Evolutionary conservation across 495 filamentous ascomycete species (phyloP).

Genomic region (Friedmanniomyces endolithicus): DNA sequence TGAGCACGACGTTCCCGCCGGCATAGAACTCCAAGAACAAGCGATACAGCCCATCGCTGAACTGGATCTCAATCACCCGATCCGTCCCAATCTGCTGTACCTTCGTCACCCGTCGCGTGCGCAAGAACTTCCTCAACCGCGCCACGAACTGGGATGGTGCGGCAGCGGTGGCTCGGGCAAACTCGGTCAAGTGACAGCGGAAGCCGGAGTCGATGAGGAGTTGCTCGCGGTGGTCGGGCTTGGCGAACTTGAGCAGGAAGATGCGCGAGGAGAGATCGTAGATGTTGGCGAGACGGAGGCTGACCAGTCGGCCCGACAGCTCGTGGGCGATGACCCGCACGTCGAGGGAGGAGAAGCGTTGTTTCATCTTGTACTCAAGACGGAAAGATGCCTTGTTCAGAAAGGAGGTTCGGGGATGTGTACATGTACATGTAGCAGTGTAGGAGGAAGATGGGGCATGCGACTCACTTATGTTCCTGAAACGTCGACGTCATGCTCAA

Average conservation of each 20-base stretch:
- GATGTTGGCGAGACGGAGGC: conserved; percentile 76
- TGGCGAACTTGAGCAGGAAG: conserved; percentile 84
- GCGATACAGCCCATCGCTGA: conserved; percentile 79
- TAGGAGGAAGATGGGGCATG: neutral
- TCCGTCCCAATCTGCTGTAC: conserved; percentile 84
- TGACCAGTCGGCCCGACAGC: conserved; percentile 60
- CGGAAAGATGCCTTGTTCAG: no score
- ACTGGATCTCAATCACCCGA: conserved; percentile 80
- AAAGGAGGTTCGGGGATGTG: no score
- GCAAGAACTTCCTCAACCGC: conserved; percentile 72
- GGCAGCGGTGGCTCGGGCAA: conserved; percentile 69
- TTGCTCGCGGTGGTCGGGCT: conserved; percentile 73
- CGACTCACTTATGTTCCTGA: neutral
- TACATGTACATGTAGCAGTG: no score
- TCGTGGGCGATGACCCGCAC: conserved; percentile 90
- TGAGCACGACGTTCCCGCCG: conserved; percentile 85
- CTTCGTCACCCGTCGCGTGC: conserved; percentile 69
- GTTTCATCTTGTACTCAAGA: conserved; percentile 61
- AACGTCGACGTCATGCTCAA: no score
- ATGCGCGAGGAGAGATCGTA: conserved; percentile 85
- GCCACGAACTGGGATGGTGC: conserved; percentile 74
- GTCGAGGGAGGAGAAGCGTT: conserved; percentile 88
- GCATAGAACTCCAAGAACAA: conserved; percentile 94
- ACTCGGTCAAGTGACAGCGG: conserved; percentile 85
- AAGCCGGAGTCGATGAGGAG: conserved; percentile 90